Percentiles rank a stretch among this genome's conserved stretches.
phyloP scores from a whole-genome alignment of 768 basidiomycete species.

The Boletus fagicola region DNA sequence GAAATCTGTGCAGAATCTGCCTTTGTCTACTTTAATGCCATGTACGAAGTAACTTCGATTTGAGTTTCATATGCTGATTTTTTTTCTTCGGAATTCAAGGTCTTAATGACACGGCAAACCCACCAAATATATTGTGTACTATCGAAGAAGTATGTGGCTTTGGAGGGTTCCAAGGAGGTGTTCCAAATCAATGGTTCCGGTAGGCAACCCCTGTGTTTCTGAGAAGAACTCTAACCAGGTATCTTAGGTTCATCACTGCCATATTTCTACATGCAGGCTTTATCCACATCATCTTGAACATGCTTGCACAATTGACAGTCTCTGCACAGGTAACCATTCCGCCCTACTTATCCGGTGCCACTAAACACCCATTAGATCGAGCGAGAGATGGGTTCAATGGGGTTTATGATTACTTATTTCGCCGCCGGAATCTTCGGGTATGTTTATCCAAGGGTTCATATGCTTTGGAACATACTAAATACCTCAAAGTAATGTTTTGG shows the following conservation, averaged over 20 bases:
- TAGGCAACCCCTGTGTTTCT: conserved; percentile 36
- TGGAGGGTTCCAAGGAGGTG: conserved; percentile 57
- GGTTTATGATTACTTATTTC: conserved; percentile 84
- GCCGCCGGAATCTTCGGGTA: conserved; percentile 93
- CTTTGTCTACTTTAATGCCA: conserved; percentile 51
- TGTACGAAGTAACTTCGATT: conserved; percentile 44
- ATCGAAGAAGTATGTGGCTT: conserved; percentile 87
- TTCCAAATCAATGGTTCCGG: conserved; percentile 59
- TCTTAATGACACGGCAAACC: conserved; percentile 82
- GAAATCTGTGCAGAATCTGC: conserved; percentile 62
- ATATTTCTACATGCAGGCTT: conserved; percentile 96
- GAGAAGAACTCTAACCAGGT: conserved; percentile 40
- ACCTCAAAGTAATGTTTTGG: conserved; percentile 67
- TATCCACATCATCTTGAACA: conserved; percentile 87
- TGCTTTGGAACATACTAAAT: conserved; percentile 2
- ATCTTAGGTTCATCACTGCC: conserved; percentile 72
- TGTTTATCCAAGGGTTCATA: conserved; percentile 3
- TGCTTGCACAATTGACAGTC: conserved; percentile 81
- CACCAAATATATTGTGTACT: conserved; percentile 64
- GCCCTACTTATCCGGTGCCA: background rate
- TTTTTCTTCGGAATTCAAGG: conserved; percentile 39
- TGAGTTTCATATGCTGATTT: conserved; percentile 8
- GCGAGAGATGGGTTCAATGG: conserved; percentile 84
- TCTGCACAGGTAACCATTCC: conserved; percentile 61
- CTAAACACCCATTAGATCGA: conserved; percentile 59